Percentiles rank a stretch among this genome's conserved stretches.
These are phyloP conservation scores for Deuterostichococcus epilithicus DNA, from an alignment of 139 green algal species.

Conservation along the genomic window DNA sequence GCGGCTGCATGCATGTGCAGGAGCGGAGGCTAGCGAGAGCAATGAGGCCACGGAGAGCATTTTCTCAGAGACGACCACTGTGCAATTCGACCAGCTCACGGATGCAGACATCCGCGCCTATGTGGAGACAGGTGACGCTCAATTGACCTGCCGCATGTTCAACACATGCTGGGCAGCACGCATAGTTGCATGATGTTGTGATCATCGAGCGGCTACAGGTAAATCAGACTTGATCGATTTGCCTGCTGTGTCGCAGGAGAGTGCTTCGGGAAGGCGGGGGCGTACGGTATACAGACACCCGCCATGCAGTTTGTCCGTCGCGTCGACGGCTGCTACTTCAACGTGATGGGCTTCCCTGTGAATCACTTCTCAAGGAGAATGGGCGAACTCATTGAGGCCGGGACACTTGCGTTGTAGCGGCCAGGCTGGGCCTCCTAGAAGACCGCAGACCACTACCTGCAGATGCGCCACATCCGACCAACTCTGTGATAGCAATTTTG, in stretches of 20 bases:
- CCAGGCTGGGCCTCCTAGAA: no score
- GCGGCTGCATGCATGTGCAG: no score
- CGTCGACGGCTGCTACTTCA: constrained; percentile 87
- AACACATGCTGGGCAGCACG: background rate
- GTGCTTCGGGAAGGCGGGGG: constrained; percentile 77
- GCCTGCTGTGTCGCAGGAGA: constrained; percentile 48
- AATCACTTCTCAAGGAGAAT: constrained; percentile 9
- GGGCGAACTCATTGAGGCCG: constrained; percentile 2
- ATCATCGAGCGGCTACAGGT: no score
- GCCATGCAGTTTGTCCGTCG: constrained; percentile 73
- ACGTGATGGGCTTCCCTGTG: constrained; percentile 83
- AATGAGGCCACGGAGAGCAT: background rate
- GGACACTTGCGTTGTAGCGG: background rate
- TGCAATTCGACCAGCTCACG: constrained; percentile 73
- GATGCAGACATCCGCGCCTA: constrained; percentile 66
- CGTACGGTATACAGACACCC: constrained; percentile 74
- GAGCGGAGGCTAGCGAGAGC: background rate
- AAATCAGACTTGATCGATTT: no score
- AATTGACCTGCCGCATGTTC: background rate
- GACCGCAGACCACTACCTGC: no score
- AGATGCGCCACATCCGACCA: no score
- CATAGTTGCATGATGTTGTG: background rate
- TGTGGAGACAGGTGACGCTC: constrained; percentile 47
- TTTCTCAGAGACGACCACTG: constrained; percentile 68
- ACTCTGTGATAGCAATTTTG: no score